Evolutionary conservation across 495 filamentous ascomycete species (phyloP), one percentile per base, ranked within the genome.

Genomic region (Achaetomiella virescens): DNA sequence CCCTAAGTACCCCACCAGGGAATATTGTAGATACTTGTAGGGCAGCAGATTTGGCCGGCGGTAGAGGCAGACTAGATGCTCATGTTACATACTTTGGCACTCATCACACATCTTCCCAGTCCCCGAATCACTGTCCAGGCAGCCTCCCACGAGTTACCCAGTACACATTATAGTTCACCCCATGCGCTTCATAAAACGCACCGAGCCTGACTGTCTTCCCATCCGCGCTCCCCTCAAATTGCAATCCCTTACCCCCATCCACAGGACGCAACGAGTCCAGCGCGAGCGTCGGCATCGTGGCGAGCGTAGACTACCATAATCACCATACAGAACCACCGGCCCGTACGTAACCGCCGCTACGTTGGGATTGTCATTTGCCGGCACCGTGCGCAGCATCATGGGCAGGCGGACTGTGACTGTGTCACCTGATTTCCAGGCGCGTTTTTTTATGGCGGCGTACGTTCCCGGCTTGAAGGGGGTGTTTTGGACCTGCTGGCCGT

Each of bases 341-440:
- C 70, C 70, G 53, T 64, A 73, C 37, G 66, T 64, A 24, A 73
- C 49, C 0, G 70, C 67, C 38, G 70, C 67, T 9, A 71, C 11
- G 10, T 22, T 54, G 9, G 56, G 38, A 9, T 71, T 65, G 51
- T 73, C 69, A 47, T 73, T 73, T 22, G 70, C 67, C 1, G 66
- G 37, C 17, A 73, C 54, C 1, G 52, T 31, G 21, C 64, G 59
- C 10, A 73, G 60, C 17, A 31, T 37, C 64, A 70, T 70, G 1
- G 70, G 70, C 40, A 73, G 53, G 8, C 51, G 55, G 17, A 73
- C 60, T 1, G 62, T 63, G 14, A 73, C 64, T 20, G 5, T 60
- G 55, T 73, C 70, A 18, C 70, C 70, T 4, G 64, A 62, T 15
- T 37, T 57, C 70, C 70, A 73, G 1, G 48, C 51, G 27, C 67